Percentiles rank a stretch among this genome's conserved stretches.
phyloP scores from a whole-genome alignment of 148 eudicot genomes.

The Silene conica region DNA sequence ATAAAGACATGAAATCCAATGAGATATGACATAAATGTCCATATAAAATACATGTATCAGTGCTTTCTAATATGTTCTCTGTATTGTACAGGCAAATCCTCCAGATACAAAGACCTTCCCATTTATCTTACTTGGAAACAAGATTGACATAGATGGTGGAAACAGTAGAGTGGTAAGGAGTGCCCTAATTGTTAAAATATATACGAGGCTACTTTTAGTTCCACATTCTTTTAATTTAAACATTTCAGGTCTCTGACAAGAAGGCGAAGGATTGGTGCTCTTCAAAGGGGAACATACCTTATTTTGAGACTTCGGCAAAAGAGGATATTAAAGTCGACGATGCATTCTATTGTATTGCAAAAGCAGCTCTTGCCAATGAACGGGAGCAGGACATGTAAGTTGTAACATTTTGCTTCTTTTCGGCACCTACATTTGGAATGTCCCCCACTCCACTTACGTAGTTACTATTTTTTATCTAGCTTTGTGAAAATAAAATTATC shows the following conservation, averaged over 20 bases:
- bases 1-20: no score
- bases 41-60: no score
- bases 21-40: no score
- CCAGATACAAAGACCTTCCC: constrained; percentile 53
- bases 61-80: neutral
- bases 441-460: neutral
- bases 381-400: constrained; percentile 48
- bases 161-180: constrained; percentile 51
- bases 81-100: constrained; percentile 41
- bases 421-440: neutral
- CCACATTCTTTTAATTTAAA: neutral
- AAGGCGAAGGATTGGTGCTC: constrained; percentile 74
- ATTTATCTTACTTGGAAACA: constrained; percentile 63
- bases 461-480: neutral
- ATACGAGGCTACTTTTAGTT: constrained; percentile 9
- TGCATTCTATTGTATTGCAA: constrained; percentile 55
- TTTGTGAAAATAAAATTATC: neutral
- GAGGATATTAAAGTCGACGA: constrained; percentile 56
- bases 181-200: neutral
- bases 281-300: constrained; percentile 50
- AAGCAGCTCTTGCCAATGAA: constrained; percentile 47
- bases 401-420: neutral
- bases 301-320: constrained; percentile 67
- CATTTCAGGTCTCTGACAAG: constrained; percentile 52
- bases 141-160: constrained; percentile 60